phyloP scores from a whole-genome alignment of 2,329 filamentous ascomycete genomes.

The Trichoderma sp. region DNA sequence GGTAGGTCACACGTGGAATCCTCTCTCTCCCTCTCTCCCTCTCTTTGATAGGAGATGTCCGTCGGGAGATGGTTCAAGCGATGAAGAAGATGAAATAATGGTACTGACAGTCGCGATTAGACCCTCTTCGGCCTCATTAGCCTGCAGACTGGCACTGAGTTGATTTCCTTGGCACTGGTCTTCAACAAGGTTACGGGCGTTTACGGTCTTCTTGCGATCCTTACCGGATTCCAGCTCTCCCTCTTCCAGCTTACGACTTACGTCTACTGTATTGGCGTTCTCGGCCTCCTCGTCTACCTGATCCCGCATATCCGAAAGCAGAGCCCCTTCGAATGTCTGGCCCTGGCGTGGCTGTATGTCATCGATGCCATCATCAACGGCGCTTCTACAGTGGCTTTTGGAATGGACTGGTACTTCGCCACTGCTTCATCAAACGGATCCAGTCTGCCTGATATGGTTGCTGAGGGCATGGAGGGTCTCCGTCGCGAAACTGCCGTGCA shows the following conservation, averaged over 20 bases:
- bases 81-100: neutral
- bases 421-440: conserved; percentile 47
- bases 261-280: conserved; percentile 74
- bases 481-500: conserved; percentile 34
- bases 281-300: conserved; percentile 66
- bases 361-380: conserved; percentile 80
- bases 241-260: conserved; percentile 86
- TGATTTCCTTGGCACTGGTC: conserved; percentile 77
- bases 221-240: conserved; percentile 82
- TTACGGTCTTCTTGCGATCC: conserved; percentile 83
- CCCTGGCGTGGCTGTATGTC: conserved; percentile 80
- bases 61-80: neutral
- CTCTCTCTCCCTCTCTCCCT: neutral
- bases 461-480: conserved; percentile 35
- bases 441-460: conserved; percentile 28
- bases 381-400: conserved; percentile 78
- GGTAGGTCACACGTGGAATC: conserved; percentile 28
- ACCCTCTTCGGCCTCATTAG: conserved; percentile 82
- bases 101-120: conserved; percentile 43
- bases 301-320: conserved; percentile 77
- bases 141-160: conserved; percentile 79
- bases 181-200: conserved; percentile 92
- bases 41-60: neutral
- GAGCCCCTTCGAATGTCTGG: conserved; percentile 73
- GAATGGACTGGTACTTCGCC: conserved; percentile 79